Percentiles rank a stretch among this genome's conserved stretches.
phyloP scores from a whole-genome alignment of 225 moss, liverwort and hornwort genomes.

The Sphagnum contortum region DNA sequence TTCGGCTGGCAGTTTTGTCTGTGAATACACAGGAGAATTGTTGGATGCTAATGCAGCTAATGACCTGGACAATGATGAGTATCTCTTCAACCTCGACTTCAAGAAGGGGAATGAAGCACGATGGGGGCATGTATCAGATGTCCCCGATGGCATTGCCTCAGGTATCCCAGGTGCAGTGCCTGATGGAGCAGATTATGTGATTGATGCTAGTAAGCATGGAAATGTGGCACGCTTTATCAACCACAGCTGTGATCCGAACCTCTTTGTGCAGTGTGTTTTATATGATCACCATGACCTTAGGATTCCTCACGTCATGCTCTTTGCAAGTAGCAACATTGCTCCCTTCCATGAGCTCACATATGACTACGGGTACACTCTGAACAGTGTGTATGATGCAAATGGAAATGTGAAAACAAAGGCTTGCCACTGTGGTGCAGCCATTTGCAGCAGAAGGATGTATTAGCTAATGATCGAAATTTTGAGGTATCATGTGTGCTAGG shows the following conservation, averaged over 20 bases:
- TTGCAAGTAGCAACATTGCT: conserved; percentile 58
- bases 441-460: conserved; percentile 57
- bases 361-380: conserved; percentile 70
- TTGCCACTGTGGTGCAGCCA: conserved; percentile 54
- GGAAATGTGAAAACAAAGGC: conserved; percentile 44
- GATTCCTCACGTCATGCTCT: conserved; percentile 88
- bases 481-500: no score
- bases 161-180: conserved; percentile 1
- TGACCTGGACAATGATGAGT: conserved; percentile 60
- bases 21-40: conserved; percentile 83
- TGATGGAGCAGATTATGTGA: conserved; percentile 31
- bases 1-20: conserved; percentile 73
- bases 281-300: conserved; percentile 74
- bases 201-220: conserved; percentile 72
- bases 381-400: conserved; percentile 31
- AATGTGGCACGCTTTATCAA: conserved; percentile 88
- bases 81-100: conserved; percentile 69
- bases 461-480: conserved; percentile 7
- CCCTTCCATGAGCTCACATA: conserved; percentile 83
- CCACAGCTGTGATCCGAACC: conserved; percentile 88
- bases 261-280: conserved; percentile 90
- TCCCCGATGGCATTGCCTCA: conserved; percentile 2
- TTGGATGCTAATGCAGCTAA: conserved; percentile 54
- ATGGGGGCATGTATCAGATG: conserved; percentile 33
- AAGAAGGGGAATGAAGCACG: conserved; percentile 44